A percentile compares a stretch with the other conserved stretches of the same genome.
These are phyloP conservation scores for Petunia secreta DNA, from an alignment of 257 asterid genomes.

Conservation along the genomic window DNA sequence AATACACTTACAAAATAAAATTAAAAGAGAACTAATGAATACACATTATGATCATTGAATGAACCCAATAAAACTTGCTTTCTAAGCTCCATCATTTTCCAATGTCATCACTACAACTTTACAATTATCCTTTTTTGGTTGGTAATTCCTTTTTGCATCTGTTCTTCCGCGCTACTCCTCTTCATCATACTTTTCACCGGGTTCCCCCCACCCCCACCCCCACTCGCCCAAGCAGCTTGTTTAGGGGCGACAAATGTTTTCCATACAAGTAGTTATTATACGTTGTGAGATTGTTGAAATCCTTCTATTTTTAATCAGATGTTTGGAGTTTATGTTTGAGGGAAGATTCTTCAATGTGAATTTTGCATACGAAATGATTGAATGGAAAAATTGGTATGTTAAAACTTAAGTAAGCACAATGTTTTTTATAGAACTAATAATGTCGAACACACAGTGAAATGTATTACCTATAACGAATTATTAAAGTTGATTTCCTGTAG, in stretches of 20 bases:
- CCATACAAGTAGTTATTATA: not conserved
- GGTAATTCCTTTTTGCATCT: slow-evolving; percentile 28
- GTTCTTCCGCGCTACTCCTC: slow-evolving; percentile 37
- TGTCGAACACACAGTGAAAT: not conserved
- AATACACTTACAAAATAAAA: too few species aligned
- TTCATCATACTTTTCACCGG: slow-evolving; percentile 31
- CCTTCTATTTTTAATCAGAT: not conserved
- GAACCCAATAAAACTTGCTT: slow-evolving; percentile 12
- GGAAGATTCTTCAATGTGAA: not conserved
- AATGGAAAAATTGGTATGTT: not conserved
- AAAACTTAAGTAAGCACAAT: not conserved
- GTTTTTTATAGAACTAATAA: not conserved
- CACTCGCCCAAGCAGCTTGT: not conserved
- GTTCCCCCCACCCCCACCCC: not conserved
- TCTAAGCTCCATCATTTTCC: slow-evolving; percentile 28
- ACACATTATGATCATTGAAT: not conserved
- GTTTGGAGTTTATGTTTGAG: not conserved
- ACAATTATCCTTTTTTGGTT: not conserved
- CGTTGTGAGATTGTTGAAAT: not conserved
- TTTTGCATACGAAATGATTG: too few species aligned
- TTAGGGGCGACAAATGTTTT: not conserved
- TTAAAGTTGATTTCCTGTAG: not conserved
- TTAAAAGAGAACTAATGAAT: too few species aligned
- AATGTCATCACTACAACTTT: slow-evolving; percentile 12
- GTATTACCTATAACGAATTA: not conserved